Conservation (phyloP, 2,329 filamentous ascomycete genomes). For the Trichoderma hamatum region DNA sequence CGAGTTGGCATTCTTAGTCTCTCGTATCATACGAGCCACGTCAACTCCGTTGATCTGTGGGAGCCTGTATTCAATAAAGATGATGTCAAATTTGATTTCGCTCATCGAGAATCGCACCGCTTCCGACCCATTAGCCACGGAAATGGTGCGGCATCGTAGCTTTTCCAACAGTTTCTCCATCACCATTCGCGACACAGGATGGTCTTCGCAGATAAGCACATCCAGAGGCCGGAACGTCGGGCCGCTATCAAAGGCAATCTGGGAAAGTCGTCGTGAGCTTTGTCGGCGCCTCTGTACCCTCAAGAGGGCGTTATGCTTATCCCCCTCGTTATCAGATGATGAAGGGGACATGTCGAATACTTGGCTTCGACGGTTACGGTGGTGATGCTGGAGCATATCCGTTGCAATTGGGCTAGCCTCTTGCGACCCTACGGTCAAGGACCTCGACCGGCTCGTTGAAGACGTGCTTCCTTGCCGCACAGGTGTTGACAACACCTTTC, state of each 20-base stretch:
- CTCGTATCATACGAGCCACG: slow-evolving; percentile 95
- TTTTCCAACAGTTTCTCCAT: slow-evolving; percentile 98
- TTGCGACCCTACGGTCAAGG: slow-evolving; percentile 90
- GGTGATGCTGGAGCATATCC: slow-evolving; percentile 67
- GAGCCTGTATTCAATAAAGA: slow-evolving; percentile 96
- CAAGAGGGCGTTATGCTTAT: slow-evolving; percentile 84
- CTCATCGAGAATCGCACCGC: slow-evolving; percentile 92
- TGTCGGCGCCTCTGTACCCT: slow-evolving; percentile 93
- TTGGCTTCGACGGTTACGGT: slow-evolving; percentile 90
- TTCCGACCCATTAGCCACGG: slow-evolving; percentile 85
- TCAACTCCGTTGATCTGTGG: slow-evolving; percentile 95
- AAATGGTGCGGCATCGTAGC: slow-evolving; percentile 89
- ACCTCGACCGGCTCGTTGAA: slow-evolving; percentile 73
- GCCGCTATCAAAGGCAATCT: slow-evolving; percentile 81
- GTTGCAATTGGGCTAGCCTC: slow-evolving; percentile 78
- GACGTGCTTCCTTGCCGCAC: slow-evolving; percentile 60
- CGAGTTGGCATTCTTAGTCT: slow-evolving; percentile 93
- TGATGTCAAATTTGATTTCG: slow-evolving; percentile 97
- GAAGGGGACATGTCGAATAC: slow-evolving; percentile 96
- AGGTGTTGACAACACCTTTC: slow-evolving; percentile 63
- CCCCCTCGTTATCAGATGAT: slow-evolving; percentile 95
- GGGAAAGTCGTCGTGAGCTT: slow-evolving; percentile 90
- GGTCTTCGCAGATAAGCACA: slow-evolving; percentile 95
- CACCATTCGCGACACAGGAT: slow-evolving; percentile 95
- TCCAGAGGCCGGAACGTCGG: slow-evolving; percentile 90